phyloP scores from a whole-genome alignment of 441 rosid genomes.

The Pelargonium australe region DNA sequence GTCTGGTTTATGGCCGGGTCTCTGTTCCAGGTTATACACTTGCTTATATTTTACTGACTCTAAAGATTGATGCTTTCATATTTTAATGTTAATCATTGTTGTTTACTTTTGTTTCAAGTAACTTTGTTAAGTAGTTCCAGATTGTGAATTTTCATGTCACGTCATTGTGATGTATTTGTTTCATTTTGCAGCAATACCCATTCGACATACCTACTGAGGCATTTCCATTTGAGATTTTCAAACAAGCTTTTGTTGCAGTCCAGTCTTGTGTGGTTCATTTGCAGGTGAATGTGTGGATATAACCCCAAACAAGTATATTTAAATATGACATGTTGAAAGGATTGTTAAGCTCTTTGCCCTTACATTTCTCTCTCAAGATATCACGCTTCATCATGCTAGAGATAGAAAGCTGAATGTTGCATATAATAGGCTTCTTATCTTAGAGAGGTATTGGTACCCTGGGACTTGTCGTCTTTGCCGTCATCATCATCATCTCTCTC shows the following conservation, averaged over 20 bases:
- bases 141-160: constrained; percentile 7
- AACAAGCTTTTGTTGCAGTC: constrained; percentile 90
- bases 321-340: background rate
- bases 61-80: background rate
- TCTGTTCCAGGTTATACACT: constrained; percentile 65
- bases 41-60: constrained; percentile 11
- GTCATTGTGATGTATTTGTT: constrained; percentile 16
- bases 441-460: background rate
- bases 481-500: background rate
- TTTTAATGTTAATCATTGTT: background rate
- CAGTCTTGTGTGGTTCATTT: constrained; percentile 97
- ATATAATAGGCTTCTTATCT: too few relatives aligned
- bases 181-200: constrained; percentile 83
- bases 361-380: background rate
- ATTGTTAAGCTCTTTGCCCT: constrained; percentile 2
- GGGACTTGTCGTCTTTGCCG: background rate
- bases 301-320: background rate
- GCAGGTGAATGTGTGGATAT: constrained; percentile 42
- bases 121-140: background rate
- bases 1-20: constrained; percentile 99
- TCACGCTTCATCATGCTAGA: background rate
- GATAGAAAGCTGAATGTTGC: too few relatives aligned
- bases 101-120: background rate
- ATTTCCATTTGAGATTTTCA: constrained; percentile 77
- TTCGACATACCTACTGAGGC: constrained; percentile 96